A percentile compares a stretch with the other conserved stretches of the same genome.
These are phyloP conservation scores for Suhomyces guaymorum DNA, from an alignment of 1,139 yeast genomes.

Conservation along the genomic window DNA sequence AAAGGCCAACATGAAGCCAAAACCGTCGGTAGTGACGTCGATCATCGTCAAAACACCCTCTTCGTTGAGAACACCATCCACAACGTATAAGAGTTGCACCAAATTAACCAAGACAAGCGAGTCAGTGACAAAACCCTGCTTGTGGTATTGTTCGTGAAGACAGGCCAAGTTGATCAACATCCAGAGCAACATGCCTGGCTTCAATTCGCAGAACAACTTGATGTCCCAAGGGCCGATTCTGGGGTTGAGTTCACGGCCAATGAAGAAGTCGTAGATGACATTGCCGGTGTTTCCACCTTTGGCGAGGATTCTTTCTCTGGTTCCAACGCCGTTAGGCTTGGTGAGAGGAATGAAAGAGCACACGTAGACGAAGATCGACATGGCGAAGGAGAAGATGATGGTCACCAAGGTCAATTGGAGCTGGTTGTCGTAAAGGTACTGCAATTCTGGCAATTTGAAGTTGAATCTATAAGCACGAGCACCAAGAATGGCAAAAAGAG, in stretches of 20 bases:
- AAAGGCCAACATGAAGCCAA: slow-evolving; percentile 92
- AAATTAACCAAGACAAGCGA: slow-evolving; percentile 68
- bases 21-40: slow-evolving; percentile 94
- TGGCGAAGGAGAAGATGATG: slow-evolving; percentile 58
- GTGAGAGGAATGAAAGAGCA: slow-evolving; percentile 63
- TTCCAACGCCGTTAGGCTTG: slow-evolving; percentile 52
- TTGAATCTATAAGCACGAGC: slow-evolving; percentile 56
- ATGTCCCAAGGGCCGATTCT: slow-evolving; percentile 83
- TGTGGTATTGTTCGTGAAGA: slow-evolving; percentile 75
- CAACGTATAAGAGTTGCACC: slow-evolving; percentile 77
- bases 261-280: slow-evolving; percentile 86
- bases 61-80: slow-evolving; percentile 92
- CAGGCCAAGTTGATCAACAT: slow-evolving; percentile 74
- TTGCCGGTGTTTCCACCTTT: slow-evolving; percentile 85
- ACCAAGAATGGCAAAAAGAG: slow-evolving; percentile 47
- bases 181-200: slow-evolving; percentile 95
- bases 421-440: slow-evolving; percentile 68
- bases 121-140: slow-evolving; percentile 61
- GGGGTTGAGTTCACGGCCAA: slow-evolving; percentile 95
- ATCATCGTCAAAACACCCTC: slow-evolving; percentile 90
- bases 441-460: slow-evolving; percentile 70
- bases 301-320: slow-evolving; percentile 72
- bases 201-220: slow-evolving; percentile 86
- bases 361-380: slow-evolving; percentile 67
- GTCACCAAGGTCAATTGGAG: slow-evolving; percentile 65